These are phyloP conservation scores for Lasiodiplodia theobromae DNA, from an alignment of 2,329 filamentous ascomycete species.

Conservation along the genomic window DNA sequence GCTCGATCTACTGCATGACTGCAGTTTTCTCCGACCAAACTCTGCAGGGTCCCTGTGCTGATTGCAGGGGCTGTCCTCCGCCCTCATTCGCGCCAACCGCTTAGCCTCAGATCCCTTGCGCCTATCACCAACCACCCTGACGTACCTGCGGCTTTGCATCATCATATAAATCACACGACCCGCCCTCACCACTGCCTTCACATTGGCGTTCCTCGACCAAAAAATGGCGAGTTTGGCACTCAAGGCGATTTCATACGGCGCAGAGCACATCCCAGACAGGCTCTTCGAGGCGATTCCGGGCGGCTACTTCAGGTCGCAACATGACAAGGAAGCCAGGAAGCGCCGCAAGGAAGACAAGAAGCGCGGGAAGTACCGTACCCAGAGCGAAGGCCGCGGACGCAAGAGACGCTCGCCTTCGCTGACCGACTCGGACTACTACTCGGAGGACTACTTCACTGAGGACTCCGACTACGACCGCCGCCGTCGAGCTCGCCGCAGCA, in stretches of 20 bases:
- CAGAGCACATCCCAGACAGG: constrained; percentile 48
- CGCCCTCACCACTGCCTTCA: constrained; percentile 14
- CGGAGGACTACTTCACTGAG: constrained; percentile 24
- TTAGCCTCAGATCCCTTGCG: constrained; percentile 23
- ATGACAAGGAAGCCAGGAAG: constrained; percentile 37
- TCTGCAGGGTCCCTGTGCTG: constrained; percentile 14
- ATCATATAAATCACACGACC: constrained; percentile 26
- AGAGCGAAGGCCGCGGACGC: constrained; percentile 27
- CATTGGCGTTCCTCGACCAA: constrained; percentile 9
- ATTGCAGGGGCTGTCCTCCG: constrained; percentile 21
- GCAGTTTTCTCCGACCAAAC: not conserved
- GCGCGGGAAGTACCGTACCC: constrained; percentile 30
- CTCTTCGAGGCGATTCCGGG: constrained; percentile 48
- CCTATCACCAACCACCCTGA: constrained; percentile 27
- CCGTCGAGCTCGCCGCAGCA: constrained; percentile 14
- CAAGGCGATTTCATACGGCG: constrained; percentile 48
- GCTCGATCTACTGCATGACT: constrained; percentile 10
- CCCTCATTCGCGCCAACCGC: constrained; percentile 6
- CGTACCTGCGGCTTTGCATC: constrained; percentile 22
- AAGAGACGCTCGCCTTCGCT: constrained; percentile 14
- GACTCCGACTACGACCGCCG: constrained; percentile 28
- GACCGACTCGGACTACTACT: constrained; percentile 31
- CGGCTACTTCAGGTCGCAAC: constrained; percentile 45
- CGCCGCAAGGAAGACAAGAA: constrained; percentile 34
- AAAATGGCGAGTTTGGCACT: constrained; percentile 39